Conservation (phyloP, 768 basidiomycete species). For the Suillus alpinus region DNA sequence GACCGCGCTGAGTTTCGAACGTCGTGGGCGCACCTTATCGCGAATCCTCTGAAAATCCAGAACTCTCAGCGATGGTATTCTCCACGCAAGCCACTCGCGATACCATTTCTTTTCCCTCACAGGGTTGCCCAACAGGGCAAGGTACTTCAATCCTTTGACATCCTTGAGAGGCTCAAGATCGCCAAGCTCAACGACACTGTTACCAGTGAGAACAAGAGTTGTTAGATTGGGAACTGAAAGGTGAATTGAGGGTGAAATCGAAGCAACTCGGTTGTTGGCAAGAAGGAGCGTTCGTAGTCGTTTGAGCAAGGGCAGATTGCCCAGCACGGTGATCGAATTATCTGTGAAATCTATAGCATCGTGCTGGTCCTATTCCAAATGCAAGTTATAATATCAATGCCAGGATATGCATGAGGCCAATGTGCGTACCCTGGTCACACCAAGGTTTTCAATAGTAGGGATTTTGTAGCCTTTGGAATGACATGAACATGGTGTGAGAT, state of each 20-base stretch:
- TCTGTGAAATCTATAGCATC: conserved; percentile 94
- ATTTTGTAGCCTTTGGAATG: conserved; percentile 78
- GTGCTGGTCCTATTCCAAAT: conserved; percentile 70
- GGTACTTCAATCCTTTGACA: conserved; percentile 67
- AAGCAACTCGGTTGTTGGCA: conserved; percentile 85
- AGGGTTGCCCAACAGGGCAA: conserved; percentile 79
- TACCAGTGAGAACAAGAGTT: conserved; percentile 82
- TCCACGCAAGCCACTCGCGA: conserved; percentile 93
- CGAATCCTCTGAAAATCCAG: conserved; percentile 94
- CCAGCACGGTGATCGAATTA: conserved; percentile 78
- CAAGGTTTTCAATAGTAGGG: conserved; percentile 93
- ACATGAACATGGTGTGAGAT: conserved; percentile 13
- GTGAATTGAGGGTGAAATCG: conserved; percentile 78
- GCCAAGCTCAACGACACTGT: conserved; percentile 75
- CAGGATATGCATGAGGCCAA: conserved; percentile 14
- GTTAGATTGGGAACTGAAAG: conserved; percentile 83
- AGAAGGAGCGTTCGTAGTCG: conserved; percentile 82
- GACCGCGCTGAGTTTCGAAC: conserved; percentile 12
- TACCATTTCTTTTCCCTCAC: conserved; percentile 93
- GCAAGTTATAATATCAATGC: conserved; percentile 16
- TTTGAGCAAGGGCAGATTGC: conserved; percentile 84
- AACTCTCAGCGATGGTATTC: conserved; percentile 83
- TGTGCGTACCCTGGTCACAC: conserved; percentile 75
- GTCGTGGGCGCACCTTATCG: conserved; percentile 77
- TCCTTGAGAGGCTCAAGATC: conserved; percentile 84